These are phyloP conservation scores for Albifimbria verrucaria DNA, from an alignment of 2,329 filamentous ascomycete species.

Conservation along the genomic window DNA sequence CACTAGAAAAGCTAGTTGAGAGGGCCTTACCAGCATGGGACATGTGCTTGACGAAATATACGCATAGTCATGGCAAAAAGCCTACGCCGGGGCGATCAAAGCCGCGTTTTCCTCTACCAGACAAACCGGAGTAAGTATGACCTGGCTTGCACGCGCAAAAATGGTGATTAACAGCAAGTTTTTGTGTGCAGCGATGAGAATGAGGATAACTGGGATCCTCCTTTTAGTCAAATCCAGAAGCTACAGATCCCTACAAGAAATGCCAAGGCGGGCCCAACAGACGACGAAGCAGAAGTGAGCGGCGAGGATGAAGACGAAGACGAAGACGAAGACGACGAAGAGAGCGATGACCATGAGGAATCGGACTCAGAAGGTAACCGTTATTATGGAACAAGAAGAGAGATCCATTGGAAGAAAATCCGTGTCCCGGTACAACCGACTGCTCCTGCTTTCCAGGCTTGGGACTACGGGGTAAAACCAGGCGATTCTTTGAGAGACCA, in stretches of 20 bases:
- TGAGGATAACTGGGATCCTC: slow-evolving; percentile 1
- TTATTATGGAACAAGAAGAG: background rate
- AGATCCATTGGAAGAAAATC: slow-evolving; percentile 6
- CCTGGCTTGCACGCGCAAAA: background rate
- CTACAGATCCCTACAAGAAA: slow-evolving; percentile 1
- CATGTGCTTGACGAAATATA: slow-evolving; percentile 42
- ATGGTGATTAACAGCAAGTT: background rate
- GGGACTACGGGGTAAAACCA: slow-evolving; percentile 9
- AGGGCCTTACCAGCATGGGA: slow-evolving; percentile 39
- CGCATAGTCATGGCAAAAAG: slow-evolving; percentile 22
- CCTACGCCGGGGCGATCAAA: background rate
- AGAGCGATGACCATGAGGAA: too few relatives aligned
- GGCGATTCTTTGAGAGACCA: slow-evolving; percentile 5
- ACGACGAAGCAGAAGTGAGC: background rate
- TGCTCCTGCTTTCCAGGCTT: slow-evolving; percentile 34
- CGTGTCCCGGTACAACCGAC: slow-evolving; percentile 10
- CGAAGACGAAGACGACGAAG: slow-evolving; percentile 13
- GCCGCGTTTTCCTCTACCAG: background rate
- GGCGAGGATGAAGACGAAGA: slow-evolving; percentile 3
- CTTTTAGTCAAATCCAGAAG: background rate
- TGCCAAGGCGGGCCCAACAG: background rate
- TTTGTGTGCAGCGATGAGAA: slow-evolving; percentile 8
- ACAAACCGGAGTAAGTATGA: background rate
- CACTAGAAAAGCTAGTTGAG: slow-evolving; percentile 33
- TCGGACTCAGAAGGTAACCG: background rate